phyloP scores from a whole-genome alignment of 2,329 filamentous ascomycete species.

The Penicillium sp. region DNA sequence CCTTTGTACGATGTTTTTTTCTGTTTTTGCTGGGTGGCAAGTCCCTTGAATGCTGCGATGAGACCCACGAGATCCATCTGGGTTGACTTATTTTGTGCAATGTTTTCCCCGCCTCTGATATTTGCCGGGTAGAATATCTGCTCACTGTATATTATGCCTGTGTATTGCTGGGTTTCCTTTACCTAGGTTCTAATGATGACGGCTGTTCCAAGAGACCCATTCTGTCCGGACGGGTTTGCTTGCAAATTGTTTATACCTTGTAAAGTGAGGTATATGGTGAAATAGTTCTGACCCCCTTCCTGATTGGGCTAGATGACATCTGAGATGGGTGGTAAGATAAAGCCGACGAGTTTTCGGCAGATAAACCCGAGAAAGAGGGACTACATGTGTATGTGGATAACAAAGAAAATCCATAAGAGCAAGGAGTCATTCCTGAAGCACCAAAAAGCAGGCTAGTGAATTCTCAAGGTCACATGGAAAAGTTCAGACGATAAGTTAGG shows the following conservation, averaged over 20 bases:
- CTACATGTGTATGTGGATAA: no score
- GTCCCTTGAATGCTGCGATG: background rate
- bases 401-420: no score
- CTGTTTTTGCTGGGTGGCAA: background rate
- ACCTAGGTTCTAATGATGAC: constrained; percentile 23
- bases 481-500: no score
- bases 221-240: constrained; percentile 7
- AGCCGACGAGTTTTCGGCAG: no score
- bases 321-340: no score
- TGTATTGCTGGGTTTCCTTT: constrained; percentile 13
- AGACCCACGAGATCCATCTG: background rate
- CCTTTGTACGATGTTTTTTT: constrained; percentile 16
- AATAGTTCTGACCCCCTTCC: no score
- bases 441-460: no score
- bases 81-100: background rate
- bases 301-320: no score
- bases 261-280: background rate
- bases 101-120: background rate
- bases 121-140: background rate
- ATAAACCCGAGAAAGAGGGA: no score
- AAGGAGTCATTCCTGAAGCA: no score
- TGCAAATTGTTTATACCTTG: background rate
- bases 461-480: no score
- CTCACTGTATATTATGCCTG: constrained; percentile 26
- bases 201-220: constrained; percentile 16